Base-by-base conservation (phyloP, 495 filamentous ascomycete genomes). In the Cercophora samala region DNA sequence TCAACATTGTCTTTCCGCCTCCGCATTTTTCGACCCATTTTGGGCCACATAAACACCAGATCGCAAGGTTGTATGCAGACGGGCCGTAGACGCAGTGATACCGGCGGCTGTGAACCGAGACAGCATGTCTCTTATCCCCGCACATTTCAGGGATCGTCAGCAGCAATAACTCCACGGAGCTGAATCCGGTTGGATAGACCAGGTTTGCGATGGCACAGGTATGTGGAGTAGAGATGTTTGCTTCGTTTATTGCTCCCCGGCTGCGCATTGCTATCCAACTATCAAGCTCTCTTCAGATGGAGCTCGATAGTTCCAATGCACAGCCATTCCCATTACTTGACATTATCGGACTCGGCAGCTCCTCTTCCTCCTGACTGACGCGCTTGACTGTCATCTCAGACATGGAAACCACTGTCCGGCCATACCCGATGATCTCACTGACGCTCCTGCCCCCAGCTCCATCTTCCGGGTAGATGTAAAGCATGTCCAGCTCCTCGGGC, bases 351-450 rank as follows among this genome's bases (percentile, higher is more conserved):
- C 15, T 46, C 11, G 37, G 15, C 11, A 13, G 37, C 9, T 46
- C 37, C 37, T 13, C 37, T 17, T 46, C 37, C 37, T 46, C 37
- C 13, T 52, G 37, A 46, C 37, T 46, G 42, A 17, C 29, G 54
- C 68, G 65, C 21, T 37, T 68, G 17, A 65, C 70, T 4, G 55
- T 59, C 70, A 72, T 72, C 59, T 72, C 70, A 4, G 70, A 65
- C 37, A 51, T 55, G 8, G 60, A 58, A 3, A 64, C 42, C 13
- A 67, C 23, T 18, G 8, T 54, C 5, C 19, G 26, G 5, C 26
- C 32, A 23, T 60, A 42, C n/a, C 23, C 8, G 0, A 55, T 22
- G 3, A 21, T 29, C 3, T n/a, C 56, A 1, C 26, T 4, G 1
- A 23, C 23, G 3, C 60, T 62, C 26, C n/a, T 18, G 5, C 24